These are phyloP conservation scores for Diplodia scrobiculata DNA, from an alignment of 2,329 filamentous ascomycete species.

Conservation along the genomic window DNA sequence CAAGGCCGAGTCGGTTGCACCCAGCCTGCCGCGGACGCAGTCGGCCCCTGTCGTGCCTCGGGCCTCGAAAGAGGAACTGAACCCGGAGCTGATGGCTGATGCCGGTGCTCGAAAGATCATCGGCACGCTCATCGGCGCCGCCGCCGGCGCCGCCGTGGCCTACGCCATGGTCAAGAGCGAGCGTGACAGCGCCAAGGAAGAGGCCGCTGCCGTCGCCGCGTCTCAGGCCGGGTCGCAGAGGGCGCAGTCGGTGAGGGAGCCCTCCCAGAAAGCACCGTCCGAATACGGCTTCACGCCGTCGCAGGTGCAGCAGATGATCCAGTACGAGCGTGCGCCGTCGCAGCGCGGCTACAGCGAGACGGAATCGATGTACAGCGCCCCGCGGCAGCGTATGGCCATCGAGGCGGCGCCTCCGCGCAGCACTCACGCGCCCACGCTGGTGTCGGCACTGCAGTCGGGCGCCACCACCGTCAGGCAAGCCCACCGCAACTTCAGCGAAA, in stretches of 20 bases:
- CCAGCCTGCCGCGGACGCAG: conserved; percentile 38
- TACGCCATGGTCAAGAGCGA: conserved; percentile 72
- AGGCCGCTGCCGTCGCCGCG: conserved; percentile 36
- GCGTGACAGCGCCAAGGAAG: conserved; percentile 49
- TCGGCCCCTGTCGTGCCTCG: conserved; percentile 39
- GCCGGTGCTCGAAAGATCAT: conserved; percentile 66
- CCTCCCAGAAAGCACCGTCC: conserved; percentile 12
- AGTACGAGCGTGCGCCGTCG: conserved; percentile 26
- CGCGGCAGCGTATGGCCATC: conserved; percentile 42
- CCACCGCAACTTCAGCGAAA: conserved; percentile 46
- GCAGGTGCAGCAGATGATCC: conserved; percentile 29
- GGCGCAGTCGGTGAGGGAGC: conserved; percentile 10
- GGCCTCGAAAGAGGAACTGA: conserved; percentile 36
- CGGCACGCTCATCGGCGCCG: conserved; percentile 75
- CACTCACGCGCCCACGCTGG: conserved; percentile 35
- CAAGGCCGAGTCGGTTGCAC: conserved; percentile 31
- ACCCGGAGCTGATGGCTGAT: conserved; percentile 45
- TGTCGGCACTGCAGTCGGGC: conserved; percentile 28
- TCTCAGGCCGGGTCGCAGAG: conserved; percentile 8
- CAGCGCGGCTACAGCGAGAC: conserved; percentile 46
- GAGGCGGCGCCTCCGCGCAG: conserved; percentile 43
- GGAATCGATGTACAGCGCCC: conserved; percentile 34
- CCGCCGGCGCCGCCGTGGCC: conserved; percentile 73
- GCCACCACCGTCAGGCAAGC: conserved; percentile 20
- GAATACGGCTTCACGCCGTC: conserved; percentile 23